Evolutionary conservation across 306 rosid species (phyloP).

Genomic region (Pterocarpus santalinus): DNA sequence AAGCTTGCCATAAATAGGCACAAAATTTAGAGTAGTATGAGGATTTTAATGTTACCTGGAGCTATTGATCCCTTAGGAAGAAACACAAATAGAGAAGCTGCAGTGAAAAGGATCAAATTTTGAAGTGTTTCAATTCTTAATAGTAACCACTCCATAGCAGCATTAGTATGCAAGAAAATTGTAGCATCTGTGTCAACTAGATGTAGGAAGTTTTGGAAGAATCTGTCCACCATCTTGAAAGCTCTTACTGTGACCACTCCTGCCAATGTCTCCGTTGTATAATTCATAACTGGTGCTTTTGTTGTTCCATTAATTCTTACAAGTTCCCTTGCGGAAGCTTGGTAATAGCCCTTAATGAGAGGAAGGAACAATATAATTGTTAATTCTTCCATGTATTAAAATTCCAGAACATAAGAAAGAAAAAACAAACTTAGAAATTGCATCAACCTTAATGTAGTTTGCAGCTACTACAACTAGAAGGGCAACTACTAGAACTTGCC

Average conservation of each 20-base stretch:
- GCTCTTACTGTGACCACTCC: slow-evolving; percentile 84
- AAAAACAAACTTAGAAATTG: neutral
- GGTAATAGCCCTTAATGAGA: slow-evolving; percentile 62
- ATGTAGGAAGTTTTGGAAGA: slow-evolving; percentile 56
- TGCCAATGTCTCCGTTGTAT: slow-evolving; percentile 66
- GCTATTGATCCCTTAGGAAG: slow-evolving; percentile 61
- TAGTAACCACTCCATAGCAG: slow-evolving; percentile 65
- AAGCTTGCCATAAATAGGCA: too few relatives aligned
- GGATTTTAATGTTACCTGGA: slow-evolving; percentile 54
- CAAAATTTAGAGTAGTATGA: neutral
- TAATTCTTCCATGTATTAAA: too few relatives aligned
- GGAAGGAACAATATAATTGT: neutral
- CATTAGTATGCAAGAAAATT: slow-evolving; percentile 67
- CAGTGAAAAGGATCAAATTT: slow-evolving; percentile 64
- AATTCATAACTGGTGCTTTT: slow-evolving; percentile 80
- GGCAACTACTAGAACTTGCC: slow-evolving; percentile 76
- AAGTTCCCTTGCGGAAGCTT: slow-evolving; percentile 72
- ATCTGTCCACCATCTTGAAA: slow-evolving; percentile 60
- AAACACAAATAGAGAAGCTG: slow-evolving; percentile 59
- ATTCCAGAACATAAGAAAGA: too few relatives aligned
- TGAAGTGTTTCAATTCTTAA: slow-evolving; percentile 70
- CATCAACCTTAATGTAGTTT: slow-evolving; percentile 56
- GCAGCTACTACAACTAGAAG: slow-evolving; percentile 52
- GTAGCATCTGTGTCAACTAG: slow-evolving; percentile 70
- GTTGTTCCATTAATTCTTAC: slow-evolving; percentile 86